These are phyloP conservation scores for Fusarium verticillioides DNA, from an alignment of 2,329 filamentous ascomycete genomes.

Conservation along the genomic window DNA sequence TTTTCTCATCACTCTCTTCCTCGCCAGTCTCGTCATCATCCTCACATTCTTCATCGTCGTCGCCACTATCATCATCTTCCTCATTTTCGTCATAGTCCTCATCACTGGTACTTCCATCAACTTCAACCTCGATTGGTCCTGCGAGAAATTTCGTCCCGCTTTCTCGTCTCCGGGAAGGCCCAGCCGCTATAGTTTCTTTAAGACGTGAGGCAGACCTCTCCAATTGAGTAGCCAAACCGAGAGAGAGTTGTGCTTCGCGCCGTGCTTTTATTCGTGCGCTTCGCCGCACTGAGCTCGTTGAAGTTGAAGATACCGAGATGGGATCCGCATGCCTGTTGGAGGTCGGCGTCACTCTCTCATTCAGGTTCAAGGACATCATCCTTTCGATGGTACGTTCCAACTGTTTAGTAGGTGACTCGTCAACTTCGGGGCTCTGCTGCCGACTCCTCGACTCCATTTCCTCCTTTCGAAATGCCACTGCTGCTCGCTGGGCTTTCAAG, in stretches of 20 bases:
- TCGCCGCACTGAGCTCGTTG: neutral
- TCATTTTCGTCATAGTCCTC: neutral
- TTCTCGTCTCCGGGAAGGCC: neutral
- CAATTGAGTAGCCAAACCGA: neutral
- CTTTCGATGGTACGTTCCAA: neutral
- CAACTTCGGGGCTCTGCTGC: neutral
- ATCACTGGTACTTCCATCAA: neutral
- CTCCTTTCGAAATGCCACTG: neutral
- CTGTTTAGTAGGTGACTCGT: neutral
- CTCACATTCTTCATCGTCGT: too few relatives aligned
- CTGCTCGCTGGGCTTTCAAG: rapidly evolving
- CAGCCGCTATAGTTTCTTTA: neutral
- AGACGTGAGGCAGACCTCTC: neutral
- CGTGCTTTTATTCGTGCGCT: neutral
- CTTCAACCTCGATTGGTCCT: neutral
- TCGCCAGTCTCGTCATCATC: too few relatives aligned
- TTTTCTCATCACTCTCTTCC: neutral
- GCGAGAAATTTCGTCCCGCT: neutral
- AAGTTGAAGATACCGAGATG: neutral
- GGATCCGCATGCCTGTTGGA: neutral
- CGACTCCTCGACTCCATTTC: neutral
- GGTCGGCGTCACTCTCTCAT: neutral
- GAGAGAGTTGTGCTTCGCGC: neutral
- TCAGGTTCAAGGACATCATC: neutral
- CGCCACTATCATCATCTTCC: neutral